These are phyloP conservation scores for Dryas alaskensis DNA, from an alignment of 306 rosid genomes.

Conservation along the genomic window DNA sequence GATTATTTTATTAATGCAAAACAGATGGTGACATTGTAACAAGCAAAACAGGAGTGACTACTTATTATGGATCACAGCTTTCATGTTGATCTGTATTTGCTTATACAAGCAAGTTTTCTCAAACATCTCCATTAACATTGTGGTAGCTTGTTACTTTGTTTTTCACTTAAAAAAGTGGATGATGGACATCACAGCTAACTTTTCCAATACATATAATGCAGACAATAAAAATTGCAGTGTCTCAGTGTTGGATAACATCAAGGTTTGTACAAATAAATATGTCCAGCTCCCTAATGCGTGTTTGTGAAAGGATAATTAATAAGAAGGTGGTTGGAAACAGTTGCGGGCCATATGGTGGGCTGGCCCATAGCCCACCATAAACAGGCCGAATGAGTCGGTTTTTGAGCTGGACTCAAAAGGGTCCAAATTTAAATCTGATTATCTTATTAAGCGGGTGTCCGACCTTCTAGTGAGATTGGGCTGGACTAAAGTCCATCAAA, in stretches of 20 bases:
- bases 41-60: slow-evolving; percentile 1
- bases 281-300: background rate
- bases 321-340: too few species aligned
- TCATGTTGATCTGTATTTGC: background rate
- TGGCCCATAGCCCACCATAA: background rate
- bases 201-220: background rate
- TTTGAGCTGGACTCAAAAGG: too few species aligned
- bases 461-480: too few species aligned
- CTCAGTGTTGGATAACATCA: background rate
- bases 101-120: background rate
- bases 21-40: slow-evolving; percentile 22
- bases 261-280: background rate
- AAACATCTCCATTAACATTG: background rate
- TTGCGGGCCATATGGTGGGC: background rate
- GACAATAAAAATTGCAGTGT: background rate
- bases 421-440: too few species aligned
- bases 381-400: too few species aligned
- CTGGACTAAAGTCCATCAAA: too few species aligned
- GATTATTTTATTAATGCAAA: background rate
- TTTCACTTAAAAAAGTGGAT: background rate
- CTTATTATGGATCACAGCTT: background rate
- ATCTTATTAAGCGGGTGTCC: too few species aligned
- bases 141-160: background rate
- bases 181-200: background rate
- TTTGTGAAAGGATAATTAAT: background rate